Evolutionary conservation across 2,329 filamentous ascomycete genomes (phyloP).

Genomic region (Aspergillus phoenicis): DNA sequence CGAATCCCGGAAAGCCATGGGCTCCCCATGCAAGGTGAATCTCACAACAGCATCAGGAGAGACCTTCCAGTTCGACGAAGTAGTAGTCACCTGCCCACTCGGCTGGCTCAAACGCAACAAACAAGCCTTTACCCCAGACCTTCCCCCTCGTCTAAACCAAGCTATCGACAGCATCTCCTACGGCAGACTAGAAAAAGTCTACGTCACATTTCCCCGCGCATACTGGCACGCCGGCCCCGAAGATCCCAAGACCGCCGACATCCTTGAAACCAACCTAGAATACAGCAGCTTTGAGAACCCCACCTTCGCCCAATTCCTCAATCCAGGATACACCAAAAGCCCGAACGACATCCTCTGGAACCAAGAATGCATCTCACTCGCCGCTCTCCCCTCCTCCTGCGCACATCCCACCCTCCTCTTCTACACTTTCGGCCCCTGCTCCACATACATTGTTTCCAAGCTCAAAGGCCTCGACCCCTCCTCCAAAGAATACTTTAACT

Average conservation of each 20-base stretch:
- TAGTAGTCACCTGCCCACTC: conserved; percentile 56
- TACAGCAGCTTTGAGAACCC: conserved; percentile 48
- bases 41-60: conserved; percentile 44
- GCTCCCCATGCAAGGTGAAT: conserved; percentile 45
- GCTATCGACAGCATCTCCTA: conserved; percentile 54
- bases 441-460: conserved; percentile 41
- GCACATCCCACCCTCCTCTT: conserved; percentile 83
- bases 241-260: conserved; percentile 18
- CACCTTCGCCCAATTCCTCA: conserved; percentile 75
- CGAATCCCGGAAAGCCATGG: conserved; percentile 18
- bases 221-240: conserved; percentile 66
- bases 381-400: conserved; percentile 59
- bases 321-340: conserved; percentile 66
- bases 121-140: conserved; percentile 47
- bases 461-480: conserved; percentile 36
- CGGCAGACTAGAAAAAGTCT: conserved; percentile 52
- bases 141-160: conserved; percentile 45
- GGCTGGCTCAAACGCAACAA: conserved; percentile 57
- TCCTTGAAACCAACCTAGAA: not conserved
- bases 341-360: conserved; percentile 69
- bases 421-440: conserved; percentile 56
- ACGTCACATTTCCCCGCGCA: conserved; percentile 70
- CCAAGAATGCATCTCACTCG: conserved; percentile 76
- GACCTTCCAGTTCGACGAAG: conserved; percentile 51
- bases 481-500: conserved; percentile 53